phyloP scores from a whole-genome alignment of 1,284 basidiomycete species.

The Puccinia sorghi region DNA sequence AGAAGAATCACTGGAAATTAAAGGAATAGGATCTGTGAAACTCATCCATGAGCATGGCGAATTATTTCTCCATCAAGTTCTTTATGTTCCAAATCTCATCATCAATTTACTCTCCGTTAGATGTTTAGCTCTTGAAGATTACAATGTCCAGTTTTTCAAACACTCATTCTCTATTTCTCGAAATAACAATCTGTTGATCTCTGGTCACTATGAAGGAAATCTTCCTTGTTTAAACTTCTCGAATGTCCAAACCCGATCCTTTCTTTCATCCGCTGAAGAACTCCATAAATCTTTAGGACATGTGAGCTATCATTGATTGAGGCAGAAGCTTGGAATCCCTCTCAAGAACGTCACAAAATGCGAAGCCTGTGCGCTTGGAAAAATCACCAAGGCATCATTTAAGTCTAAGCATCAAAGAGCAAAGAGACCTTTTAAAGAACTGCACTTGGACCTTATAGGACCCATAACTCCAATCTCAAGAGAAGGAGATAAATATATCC shows the following conservation, averaged over 20 bases:
- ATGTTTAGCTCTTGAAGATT: not conserved
- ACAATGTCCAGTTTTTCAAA: not conserved
- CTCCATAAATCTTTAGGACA: conserved; percentile 15
- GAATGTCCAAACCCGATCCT: not conserved
- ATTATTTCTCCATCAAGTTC: not conserved
- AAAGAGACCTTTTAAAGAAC: not conserved
- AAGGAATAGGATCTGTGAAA: not conserved
- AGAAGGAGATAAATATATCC: not conserved
- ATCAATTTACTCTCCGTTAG: not conserved
- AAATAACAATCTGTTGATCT: not conserved
- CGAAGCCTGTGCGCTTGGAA: not conserved
- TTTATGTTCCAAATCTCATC: not conserved
- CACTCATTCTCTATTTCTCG: too few species aligned
- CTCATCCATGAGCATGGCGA: not conserved
- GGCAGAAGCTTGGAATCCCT: not conserved
- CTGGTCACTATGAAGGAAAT: not conserved
- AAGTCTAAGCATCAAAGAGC: not conserved
- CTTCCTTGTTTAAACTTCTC: not conserved
- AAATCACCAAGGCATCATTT: not conserved
- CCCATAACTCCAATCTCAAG: not conserved
- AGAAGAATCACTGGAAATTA: not conserved
- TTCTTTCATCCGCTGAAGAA: not conserved
- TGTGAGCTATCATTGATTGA: not conserved
- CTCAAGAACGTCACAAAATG: not conserved
- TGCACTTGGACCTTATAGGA: not conserved